These are phyloP conservation scores for Blastobotrys attinorum DNA, from an alignment of 805 yeast species.

Conservation along the genomic window DNA sequence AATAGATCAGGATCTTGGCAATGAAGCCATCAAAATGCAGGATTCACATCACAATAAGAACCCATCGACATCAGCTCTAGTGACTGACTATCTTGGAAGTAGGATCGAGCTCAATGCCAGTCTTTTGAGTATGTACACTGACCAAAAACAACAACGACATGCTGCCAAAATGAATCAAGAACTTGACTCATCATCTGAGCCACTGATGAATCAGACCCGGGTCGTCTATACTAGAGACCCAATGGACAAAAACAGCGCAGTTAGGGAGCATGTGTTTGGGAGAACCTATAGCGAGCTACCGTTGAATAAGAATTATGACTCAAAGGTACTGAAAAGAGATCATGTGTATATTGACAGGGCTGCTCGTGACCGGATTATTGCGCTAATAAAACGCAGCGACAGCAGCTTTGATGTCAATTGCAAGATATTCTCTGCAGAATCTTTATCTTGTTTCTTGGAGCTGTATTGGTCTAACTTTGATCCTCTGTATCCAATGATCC, in stretches of 20 bases:
- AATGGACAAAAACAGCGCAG: neutral
- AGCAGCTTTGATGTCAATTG: neutral
- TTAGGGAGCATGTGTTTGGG: constrained; percentile 6
- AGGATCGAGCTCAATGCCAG: neutral
- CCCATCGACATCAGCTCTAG: too few relatives aligned
- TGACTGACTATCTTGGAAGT: constrained; percentile 4
- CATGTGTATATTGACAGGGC: constrained; percentile 1
- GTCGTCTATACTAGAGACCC: constrained; percentile 4
- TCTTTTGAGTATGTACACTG: neutral
- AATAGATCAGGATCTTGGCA: neutral
- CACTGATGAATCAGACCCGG: neutral
- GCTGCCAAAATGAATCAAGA: neutral
- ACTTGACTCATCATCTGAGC: neutral
- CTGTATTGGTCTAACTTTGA: constrained; percentile 33
- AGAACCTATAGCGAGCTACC: constrained; percentile 2
- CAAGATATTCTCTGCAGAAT: constrained; percentile 15
- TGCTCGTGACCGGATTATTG: constrained; percentile 9
- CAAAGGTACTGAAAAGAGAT: neutral
- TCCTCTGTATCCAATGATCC: constrained; percentile 34
- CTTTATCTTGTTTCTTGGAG: constrained; percentile 20
- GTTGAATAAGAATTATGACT: neutral
- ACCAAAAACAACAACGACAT: neutral
- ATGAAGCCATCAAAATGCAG: neutral
- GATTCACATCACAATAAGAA: neutral
- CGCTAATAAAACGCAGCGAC: constrained; percentile 11